Percentiles rank a stretch among this genome's conserved stretches.
phyloP scores from a whole-genome alignment of 139 green algal species.

The Chlorella sp. region DNA sequence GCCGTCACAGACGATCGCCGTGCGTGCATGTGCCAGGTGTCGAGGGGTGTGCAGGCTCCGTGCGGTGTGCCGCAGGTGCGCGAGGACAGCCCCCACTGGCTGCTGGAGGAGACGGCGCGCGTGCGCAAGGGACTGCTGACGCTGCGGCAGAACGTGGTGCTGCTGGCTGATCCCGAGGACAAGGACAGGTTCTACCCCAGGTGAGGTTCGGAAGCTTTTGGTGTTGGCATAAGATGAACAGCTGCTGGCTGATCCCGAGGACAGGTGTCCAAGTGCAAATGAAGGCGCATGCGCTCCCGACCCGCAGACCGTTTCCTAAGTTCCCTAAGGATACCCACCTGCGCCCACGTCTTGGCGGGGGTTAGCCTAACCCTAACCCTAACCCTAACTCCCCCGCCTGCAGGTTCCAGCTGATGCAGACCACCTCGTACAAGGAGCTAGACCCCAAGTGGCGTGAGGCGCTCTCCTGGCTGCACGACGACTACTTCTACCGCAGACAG shows the following conservation, averaged over 20 bases:
- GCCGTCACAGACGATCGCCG: too few relatives aligned
- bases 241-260: too few relatives aligned
- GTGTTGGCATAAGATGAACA: too few relatives aligned
- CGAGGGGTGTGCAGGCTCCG: not conserved
- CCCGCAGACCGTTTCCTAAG: too few relatives aligned
- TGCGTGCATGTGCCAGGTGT: not conserved
- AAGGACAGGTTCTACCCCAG: conserved; percentile 58
- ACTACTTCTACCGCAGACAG: conserved; percentile 80
- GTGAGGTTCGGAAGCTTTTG: too few relatives aligned
- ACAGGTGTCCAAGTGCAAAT: too few relatives aligned
- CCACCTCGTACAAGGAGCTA: conserved; percentile 68
- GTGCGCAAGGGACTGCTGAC: conserved; percentile 62
- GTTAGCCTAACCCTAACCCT: too few relatives aligned
- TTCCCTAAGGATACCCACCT: too few relatives aligned
- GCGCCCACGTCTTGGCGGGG: too few relatives aligned
- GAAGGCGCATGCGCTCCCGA: too few relatives aligned
- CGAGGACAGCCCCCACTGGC: conserved; percentile 52
- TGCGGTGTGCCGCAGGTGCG: conserved; percentile 26
- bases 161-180: conserved; percentile 72
- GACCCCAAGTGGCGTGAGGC: conserved; percentile 46
- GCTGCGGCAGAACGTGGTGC: conserved; percentile 79
- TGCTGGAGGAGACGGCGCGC: conserved; percentile 45
- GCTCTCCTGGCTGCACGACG: conserved; percentile 72
- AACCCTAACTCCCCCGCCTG: not conserved
- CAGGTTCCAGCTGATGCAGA: conserved; percentile 21